A percentile compares a stretch with the other conserved stretches of the same genome.
Evolutionary conservation across 371 early-diverging fungal species (phyloP).

Genomic region (Cladochytrium tenue): DNA sequence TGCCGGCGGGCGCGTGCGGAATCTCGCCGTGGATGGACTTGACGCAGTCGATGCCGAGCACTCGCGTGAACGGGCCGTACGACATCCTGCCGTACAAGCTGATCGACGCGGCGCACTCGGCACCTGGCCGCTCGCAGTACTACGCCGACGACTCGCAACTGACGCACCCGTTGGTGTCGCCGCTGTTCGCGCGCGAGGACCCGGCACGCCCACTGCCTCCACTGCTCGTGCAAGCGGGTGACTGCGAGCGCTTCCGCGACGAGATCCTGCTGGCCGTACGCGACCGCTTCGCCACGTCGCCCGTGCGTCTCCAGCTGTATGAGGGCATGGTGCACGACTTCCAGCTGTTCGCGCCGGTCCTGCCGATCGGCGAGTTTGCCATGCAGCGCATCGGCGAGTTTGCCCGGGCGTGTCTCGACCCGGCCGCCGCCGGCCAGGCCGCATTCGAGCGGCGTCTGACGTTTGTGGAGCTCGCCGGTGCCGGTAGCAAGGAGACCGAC

Average conservation of each 20-base stretch:
- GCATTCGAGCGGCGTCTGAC: too few relatives aligned
- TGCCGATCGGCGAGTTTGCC: constrained; percentile 9
- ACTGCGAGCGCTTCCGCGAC: constrained; percentile 61
- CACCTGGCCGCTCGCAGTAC: constrained; percentile 16
- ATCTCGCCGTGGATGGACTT: constrained; percentile 67
- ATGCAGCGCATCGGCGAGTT: constrained; percentile 20
- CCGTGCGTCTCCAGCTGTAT: constrained; percentile 38
- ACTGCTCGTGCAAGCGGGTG: constrained; percentile 61
- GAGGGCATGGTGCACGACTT: constrained; percentile 47
- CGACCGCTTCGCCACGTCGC: too few relatives aligned
- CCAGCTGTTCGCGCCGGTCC: constrained; percentile 42
- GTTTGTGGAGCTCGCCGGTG: too few relatives aligned
- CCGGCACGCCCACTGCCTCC: constrained; percentile 34
- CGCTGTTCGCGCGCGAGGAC: constrained; percentile 20
- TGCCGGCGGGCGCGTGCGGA: constrained; percentile 51
- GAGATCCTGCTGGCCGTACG: too few relatives aligned
- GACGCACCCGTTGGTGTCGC: constrained; percentile 33
- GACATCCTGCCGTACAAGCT: constrained; percentile 22
- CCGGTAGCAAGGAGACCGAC: too few relatives aligned
- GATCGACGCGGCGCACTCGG: constrained; percentile 4
- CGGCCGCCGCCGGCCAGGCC: too few relatives aligned
- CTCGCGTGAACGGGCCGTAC: constrained; percentile 50
- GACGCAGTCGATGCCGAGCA: constrained; percentile 65
- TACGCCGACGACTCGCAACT: constrained; percentile 32
- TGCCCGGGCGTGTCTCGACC: too few relatives aligned